Evolutionary conservation across 2,329 filamentous ascomycete genomes (phyloP).

Genomic region (Penicillium glabrum): DNA sequence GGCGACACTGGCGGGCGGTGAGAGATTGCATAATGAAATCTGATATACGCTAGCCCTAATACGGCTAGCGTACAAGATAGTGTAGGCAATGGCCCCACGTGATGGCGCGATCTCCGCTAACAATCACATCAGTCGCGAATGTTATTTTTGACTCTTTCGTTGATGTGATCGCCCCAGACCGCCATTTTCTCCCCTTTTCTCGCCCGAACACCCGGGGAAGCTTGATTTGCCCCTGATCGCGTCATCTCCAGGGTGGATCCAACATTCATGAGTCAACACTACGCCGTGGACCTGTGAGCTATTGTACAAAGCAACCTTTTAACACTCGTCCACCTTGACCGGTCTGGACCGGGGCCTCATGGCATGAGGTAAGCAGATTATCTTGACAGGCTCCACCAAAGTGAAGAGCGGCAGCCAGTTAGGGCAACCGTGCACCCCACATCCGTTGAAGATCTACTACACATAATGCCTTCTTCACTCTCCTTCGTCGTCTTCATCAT

Average conservation of each 20-base stretch:
- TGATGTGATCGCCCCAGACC: constrained; percentile 5
- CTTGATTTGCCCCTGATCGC: not conserved
- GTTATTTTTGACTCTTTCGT: not conserved
- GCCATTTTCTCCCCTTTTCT: not conserved
- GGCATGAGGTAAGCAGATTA: constrained; percentile 2
- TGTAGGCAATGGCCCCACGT: constrained; percentile 11
- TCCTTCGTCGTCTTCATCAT: not conserved
- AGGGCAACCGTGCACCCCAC: not conserved
- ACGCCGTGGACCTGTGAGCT: not conserved
- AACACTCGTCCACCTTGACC: not conserved
- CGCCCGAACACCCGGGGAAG: not conserved
- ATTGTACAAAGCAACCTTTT: not conserved
- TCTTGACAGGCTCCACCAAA: not conserved
- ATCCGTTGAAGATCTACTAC: not conserved
- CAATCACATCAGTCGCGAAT: constrained; percentile 1
- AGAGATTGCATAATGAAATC: constrained; percentile 11
- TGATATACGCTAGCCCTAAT: not conserved
- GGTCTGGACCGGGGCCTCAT: not conserved
- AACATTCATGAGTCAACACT: not conserved
- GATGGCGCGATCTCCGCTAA: constrained; percentile 21
- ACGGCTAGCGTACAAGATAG: not conserved
- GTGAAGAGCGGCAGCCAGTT: not conserved
- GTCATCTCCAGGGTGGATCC: not conserved
- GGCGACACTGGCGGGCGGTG: constrained; percentile 13
- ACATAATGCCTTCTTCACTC: not conserved